Evolutionary conservation across 345 rosid species (phyloP).

Genomic region (Murraya koenigii): DNA sequence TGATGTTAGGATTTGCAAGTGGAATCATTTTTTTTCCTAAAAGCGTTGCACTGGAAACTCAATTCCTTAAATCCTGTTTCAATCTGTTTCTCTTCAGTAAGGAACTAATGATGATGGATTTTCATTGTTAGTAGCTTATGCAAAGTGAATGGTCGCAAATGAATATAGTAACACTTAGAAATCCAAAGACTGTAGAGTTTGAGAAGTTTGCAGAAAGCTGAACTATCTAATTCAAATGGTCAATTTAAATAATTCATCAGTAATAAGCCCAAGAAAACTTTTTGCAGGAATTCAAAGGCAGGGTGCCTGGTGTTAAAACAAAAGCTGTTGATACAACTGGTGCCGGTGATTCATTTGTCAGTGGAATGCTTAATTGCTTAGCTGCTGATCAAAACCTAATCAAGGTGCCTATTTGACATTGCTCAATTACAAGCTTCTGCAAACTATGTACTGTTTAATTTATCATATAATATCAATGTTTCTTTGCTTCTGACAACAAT

Average conservation of each 20-base stretch:
- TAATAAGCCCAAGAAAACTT: neutral
- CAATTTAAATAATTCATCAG: neutral
- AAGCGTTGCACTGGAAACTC: neutral
- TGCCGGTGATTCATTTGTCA: conserved; percentile 84
- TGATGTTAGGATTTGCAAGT: neutral
- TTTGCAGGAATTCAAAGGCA: conserved; percentile 67
- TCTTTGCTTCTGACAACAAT: neutral
- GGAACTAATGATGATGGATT: neutral
- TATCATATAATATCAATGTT: neutral
- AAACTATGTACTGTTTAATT: neutral
- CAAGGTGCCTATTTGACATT: conserved; percentile 32
- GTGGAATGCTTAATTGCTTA: conserved; percentile 59
- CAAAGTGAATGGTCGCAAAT: neutral
- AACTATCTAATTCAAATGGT: neutral
- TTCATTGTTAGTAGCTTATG: neutral
- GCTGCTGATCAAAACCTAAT: conserved; percentile 50
- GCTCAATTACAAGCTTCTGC: neutral
- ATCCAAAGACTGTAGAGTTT: neutral
- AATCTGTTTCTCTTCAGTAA: neutral
- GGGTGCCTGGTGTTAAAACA: conserved; percentile 63
- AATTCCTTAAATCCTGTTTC: neutral
- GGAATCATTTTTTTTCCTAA: neutral
- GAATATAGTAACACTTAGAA: neutral
- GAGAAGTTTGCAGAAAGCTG: neutral
- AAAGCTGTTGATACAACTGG: conserved; percentile 77